phyloP scores from a whole-genome alignment of 805 yeast species.

The Ogataea sp. region DNA sequence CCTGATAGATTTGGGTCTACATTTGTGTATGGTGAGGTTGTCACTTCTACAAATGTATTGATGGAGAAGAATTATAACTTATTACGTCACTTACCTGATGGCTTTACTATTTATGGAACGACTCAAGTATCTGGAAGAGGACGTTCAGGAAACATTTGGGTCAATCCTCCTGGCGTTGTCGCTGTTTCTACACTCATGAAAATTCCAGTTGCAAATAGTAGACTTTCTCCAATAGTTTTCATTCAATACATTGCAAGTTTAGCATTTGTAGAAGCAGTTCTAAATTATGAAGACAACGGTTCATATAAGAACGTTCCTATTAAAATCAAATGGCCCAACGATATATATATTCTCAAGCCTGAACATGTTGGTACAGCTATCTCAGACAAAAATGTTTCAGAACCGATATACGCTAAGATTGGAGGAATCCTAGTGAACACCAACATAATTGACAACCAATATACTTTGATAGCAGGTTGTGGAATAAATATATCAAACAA shows the following conservation, averaged over 20 bases:
- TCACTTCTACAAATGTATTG: conserved; percentile 78
- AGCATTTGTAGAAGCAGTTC: conserved; percentile 74
- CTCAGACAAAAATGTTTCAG: conserved; percentile 26
- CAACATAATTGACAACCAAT: conserved; percentile 50
- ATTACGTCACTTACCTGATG: conserved; percentile 57
- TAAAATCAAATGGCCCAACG: conserved; percentile 95
- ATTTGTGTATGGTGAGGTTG: conserved; percentile 76
- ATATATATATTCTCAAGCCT: conserved; percentile 69
- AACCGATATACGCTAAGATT: conserved; percentile 64
- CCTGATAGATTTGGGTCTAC: conserved; percentile 47
- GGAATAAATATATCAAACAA: conserved; percentile 79
- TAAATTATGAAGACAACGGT: conserved; percentile 36
- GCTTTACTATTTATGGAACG: conserved; percentile 64
- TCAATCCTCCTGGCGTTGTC: conserved; percentile 86
- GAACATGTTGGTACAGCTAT: conserved; percentile 33
- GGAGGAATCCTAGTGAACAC: conserved; percentile 84
- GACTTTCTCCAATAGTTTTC: conserved; percentile 58
- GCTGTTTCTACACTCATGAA: conserved; percentile 70
- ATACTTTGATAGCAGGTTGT: conserved; percentile 70
- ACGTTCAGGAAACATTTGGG: conserved; percentile 92
- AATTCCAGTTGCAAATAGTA: conserved; percentile 37
- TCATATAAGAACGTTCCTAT: conserved; percentile 75
- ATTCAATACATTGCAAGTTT: conserved; percentile 79
- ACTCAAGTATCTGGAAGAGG: conserved; percentile 90
- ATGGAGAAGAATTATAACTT: conserved; percentile 64